These are phyloP conservation scores for Hanseniaspora nectarophila DNA, from an alignment of 805 yeast species.

Conservation along the genomic window DNA sequence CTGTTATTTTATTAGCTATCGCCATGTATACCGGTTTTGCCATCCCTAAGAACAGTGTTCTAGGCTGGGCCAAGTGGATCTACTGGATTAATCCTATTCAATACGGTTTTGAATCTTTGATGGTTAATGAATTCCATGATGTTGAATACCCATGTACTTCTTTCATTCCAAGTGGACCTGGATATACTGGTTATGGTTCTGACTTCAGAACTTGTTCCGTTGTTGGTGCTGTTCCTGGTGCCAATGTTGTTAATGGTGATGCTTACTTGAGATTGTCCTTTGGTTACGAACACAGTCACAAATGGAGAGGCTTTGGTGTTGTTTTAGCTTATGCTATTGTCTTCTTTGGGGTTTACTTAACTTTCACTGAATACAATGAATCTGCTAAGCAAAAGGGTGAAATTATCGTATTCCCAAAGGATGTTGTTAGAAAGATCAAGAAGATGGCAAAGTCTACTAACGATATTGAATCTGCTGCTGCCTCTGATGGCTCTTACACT, in stretches of 20 bases:
- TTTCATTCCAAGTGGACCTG: conserved; percentile 40
- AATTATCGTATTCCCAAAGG: conserved; percentile 45
- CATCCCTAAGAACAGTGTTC: conserved; percentile 44
- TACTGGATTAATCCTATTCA: conserved; percentile 48
- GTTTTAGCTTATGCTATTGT: conserved; percentile 42
- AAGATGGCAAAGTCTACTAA: conserved; percentile 22
- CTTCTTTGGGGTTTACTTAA: conserved; percentile 43
- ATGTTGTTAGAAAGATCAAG: conserved; percentile 37
- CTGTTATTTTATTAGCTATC: conserved; percentile 38
- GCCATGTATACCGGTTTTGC: conserved; percentile 47
- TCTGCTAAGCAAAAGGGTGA: conserved; percentile 64
- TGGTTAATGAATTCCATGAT: conserved; percentile 46
- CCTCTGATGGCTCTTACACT: conserved; percentile 6
- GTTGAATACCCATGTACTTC: conserved; percentile 35
- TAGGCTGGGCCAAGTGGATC: conserved; percentile 58
- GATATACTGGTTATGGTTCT: conserved; percentile 29
- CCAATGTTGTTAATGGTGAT: conserved; percentile 39
- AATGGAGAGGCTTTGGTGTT: conserved; percentile 60
- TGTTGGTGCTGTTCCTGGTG: conserved; percentile 47
- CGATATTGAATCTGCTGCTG: conserved; percentile 12
- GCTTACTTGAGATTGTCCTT: conserved; percentile 36
- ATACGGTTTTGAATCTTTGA: conserved; percentile 45
- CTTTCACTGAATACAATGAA: conserved; percentile 44
- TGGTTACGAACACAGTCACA: conserved; percentile 35
- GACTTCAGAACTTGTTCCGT: conserved; percentile 42